Evolutionary conservation across 1,284 basidiomycete species (phyloP).

Genomic region (Flammula alnicola): DNA sequence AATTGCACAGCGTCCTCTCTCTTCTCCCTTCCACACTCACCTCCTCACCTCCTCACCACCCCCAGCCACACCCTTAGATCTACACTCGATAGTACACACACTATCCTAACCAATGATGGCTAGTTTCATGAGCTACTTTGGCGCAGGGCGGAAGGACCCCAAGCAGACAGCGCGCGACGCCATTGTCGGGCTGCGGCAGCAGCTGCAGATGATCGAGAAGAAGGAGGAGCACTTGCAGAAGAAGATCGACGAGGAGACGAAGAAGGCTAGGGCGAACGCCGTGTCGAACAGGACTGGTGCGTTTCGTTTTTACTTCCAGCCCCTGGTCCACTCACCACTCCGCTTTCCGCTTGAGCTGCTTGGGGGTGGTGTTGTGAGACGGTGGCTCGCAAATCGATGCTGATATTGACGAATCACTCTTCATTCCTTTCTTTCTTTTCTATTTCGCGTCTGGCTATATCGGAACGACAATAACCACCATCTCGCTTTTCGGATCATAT

Average conservation of each 20-base stretch:
- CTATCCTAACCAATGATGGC: constrained; percentile 69
- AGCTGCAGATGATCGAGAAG: constrained; percentile 97
- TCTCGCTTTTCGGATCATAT: constrained; percentile 4
- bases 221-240: constrained; percentile 97
- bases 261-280: constrained; percentile 93
- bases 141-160: constrained; percentile 72
- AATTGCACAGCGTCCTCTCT: constrained; percentile 4
- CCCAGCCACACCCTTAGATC: background rate
- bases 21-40: background rate
- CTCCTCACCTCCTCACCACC: background rate
- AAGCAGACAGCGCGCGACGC: constrained; percentile 84
- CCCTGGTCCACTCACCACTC: constrained; percentile 7
- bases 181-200: constrained; percentile 85
- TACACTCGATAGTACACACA: background rate
- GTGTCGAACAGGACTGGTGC: constrained; percentile 93
- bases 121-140: constrained; percentile 86
- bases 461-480: background rate
- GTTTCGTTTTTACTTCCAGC: constrained; percentile 33
- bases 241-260: constrained; percentile 95
- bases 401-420: background rate
- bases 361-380: background rate
- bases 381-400: background rate
- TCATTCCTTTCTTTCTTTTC: background rate
- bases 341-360: constrained; percentile 4
- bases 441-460: background rate